phyloP scores from a whole-genome alignment of 163 green algal genomes.

The Scenedesmus sp. region DNA sequence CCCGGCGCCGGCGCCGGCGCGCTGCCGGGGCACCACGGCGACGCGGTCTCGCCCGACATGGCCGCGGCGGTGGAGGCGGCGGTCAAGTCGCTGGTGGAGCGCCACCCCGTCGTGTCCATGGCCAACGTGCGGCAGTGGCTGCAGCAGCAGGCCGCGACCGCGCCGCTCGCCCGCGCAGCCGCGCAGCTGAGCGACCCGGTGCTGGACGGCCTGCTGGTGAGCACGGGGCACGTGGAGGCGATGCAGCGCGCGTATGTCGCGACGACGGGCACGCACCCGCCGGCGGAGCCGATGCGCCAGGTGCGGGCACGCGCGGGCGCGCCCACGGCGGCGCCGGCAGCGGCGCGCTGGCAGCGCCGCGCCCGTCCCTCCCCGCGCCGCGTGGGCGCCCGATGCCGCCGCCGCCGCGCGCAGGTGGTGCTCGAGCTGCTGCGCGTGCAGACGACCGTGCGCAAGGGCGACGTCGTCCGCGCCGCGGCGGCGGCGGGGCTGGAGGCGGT shows the following conservation, averaged over 20 bases:
- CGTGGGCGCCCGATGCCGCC: too few relatives aligned
- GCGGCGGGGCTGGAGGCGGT: neutral
- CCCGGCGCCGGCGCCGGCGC: neutral
- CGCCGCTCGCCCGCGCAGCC: neutral
- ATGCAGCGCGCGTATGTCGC: conserved; percentile 33
- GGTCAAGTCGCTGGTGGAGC: conserved; percentile 1
- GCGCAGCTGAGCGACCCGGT: conserved; percentile 51
- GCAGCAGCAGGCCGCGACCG: conserved; percentile 14
- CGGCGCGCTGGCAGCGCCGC: too few relatives aligned
- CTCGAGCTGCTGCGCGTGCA: conserved; percentile 31
- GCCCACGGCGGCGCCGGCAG: too few relatives aligned
- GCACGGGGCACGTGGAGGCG: neutral
- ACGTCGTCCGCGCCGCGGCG: conserved; percentile 19
- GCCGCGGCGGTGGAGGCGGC: neutral
- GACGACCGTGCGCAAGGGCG: conserved; percentile 28
- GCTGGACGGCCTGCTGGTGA: conserved; percentile 63
- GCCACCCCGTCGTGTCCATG: conserved; percentile 49
- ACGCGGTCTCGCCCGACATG: conserved; percentile 1
- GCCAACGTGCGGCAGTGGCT: conserved; percentile 61
- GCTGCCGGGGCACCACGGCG: too few relatives aligned
- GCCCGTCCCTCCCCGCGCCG: too few relatives aligned
- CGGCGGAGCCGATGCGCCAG: conserved; percentile 15
- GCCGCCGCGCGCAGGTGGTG: too few relatives aligned
- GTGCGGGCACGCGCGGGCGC: neutral
- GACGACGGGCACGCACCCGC: neutral